Conservation (phyloP, 2,329 filamentous ascomycete genomes). For the Phialophora expanda region DNA sequence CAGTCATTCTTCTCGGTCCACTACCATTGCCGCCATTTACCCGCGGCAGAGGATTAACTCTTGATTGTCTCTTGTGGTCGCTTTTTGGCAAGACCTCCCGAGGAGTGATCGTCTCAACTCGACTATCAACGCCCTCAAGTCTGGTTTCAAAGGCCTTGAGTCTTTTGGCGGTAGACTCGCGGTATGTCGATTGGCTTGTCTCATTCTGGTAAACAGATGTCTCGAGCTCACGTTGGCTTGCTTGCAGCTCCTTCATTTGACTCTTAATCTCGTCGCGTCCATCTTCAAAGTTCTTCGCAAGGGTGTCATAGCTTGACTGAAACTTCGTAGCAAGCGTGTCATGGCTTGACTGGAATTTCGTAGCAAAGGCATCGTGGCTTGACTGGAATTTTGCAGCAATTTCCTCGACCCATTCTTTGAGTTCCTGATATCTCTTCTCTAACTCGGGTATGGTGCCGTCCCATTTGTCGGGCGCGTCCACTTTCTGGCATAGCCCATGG, state of each 20-base stretch:
- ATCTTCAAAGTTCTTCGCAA: constrained; percentile 11
- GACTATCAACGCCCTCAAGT: not conserved
- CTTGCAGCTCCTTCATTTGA: not conserved
- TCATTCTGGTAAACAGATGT: not conserved
- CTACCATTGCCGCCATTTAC: not conserved
- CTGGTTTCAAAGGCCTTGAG: not conserved
- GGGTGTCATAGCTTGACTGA: not conserved
- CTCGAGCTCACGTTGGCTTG: not conserved
- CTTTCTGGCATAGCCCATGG: not conserved
- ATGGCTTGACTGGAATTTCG: not conserved
- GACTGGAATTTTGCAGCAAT: not conserved
- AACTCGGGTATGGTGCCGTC: not conserved
- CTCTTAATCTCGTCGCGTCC: constrained; percentile 2
- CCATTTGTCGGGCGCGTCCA: not conserved
- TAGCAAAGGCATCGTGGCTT: not conserved
- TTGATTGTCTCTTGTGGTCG: not conserved
- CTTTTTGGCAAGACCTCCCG: not conserved
- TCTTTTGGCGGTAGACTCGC: not conserved
- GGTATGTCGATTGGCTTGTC: constrained; percentile 2
- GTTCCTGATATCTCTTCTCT: not conserved
- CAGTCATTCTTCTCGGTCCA: not conserved
- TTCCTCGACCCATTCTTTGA: not conserved
- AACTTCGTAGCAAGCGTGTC: constrained; percentile 4
- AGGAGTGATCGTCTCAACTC: not conserved
- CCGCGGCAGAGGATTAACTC: not conserved